A percentile compares a stretch with the other conserved stretches of the same genome.
Conservation (phyloP, 75 land plant genomes). For the Cupressus sempervirens region DNA sequence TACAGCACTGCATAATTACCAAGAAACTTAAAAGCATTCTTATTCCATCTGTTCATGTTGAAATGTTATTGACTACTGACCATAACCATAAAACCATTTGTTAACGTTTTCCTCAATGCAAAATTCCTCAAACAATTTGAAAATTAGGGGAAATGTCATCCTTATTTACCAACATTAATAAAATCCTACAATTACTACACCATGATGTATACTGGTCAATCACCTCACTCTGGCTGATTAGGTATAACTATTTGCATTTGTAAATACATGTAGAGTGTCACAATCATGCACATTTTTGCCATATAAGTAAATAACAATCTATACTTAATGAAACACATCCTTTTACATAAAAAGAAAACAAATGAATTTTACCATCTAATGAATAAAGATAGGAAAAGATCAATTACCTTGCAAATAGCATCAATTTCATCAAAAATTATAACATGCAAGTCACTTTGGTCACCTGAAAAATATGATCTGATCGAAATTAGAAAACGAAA, state of each 20-base stretch:
- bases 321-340: background rate
- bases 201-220: background rate
- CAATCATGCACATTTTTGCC: background rate
- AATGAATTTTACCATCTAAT: background rate
- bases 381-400: background rate
- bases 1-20: background rate
- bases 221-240: background rate
- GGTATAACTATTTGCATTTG: background rate
- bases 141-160: background rate
- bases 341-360: background rate
- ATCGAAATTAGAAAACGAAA: background rate
- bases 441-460: constrained; percentile 95
- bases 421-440: constrained; percentile 99
- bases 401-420: constrained; percentile 99
- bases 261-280: background rate
- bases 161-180: background rate
- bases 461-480: constrained; percentile 53
- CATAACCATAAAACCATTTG: background rate
- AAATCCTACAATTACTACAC: background rate
- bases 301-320: background rate
- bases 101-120: background rate
- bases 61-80: background rate
- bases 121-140: background rate
- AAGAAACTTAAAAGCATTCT: background rate
- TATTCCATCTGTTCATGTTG: background rate